Evolutionary conservation across 495 filamentous ascomycete species (phyloP), one percentile per base, ranked within the genome.

Genomic region (Penicillium angulare): DNA sequence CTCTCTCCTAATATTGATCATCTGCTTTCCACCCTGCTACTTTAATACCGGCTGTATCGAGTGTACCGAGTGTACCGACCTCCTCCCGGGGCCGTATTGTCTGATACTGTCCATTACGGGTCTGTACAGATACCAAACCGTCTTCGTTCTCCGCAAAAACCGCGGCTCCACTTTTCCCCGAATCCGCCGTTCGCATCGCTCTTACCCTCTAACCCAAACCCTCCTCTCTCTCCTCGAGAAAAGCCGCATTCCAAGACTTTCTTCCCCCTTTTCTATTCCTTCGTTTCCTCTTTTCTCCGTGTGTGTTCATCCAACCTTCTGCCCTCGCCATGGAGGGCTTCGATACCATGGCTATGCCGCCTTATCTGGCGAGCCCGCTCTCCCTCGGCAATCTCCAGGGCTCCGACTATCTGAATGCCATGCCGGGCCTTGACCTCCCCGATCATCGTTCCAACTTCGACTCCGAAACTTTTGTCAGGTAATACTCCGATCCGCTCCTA

Each of bases 301-400:
- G 46, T 56, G 57, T 60, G 45, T 38, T 63, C 52, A n/a, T 38
- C 26, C 32, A 22, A 36, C n/a, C 32, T 47, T 44, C 23, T 43
- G 26, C 38, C 60, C n/a, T n/a, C 65, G 67, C 63, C 64, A 84
- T 86, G 79, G 79, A 85, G 60, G 77, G 80, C 64, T 87, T 81
- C 69, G 82, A 86, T 59, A 79, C 78, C 53, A 80, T 82, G 68
- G 76, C 76, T 59, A 82, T 86, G 79, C 77, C 61, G 39, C 61
- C 80, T 35, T 86, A 84, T 60, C 59, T 85, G 64, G 72, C 79
- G 18, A 78, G 72, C 52, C 75, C 79, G 44, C 65, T 83, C 45
- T 74, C 79, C 31, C 68, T 83, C 43, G 66, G 69, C 45, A 74
- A 76, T 69, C 65, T 79, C 33, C 75, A 79, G 50, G 63, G 67